Percentiles rank a stretch among this genome's conserved stretches.
Evolutionary conservation across 2,329 filamentous ascomycete species (phyloP).

Genomic region (Alternaria metachromatica): DNA sequence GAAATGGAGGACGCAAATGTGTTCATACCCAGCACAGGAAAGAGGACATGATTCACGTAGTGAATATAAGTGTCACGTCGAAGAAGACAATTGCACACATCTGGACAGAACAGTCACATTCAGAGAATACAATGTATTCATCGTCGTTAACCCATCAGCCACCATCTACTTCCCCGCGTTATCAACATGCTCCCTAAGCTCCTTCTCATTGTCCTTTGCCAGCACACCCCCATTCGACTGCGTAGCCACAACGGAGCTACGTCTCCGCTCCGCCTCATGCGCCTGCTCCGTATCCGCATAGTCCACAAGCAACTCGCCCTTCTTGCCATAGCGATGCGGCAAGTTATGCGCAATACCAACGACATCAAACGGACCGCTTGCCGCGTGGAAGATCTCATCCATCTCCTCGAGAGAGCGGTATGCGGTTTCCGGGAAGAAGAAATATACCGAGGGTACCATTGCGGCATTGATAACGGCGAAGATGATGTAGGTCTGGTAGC

Average conservation of each 20-base stretch:
- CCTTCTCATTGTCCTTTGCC: slow-evolving; percentile 6
- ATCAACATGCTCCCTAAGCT: slow-evolving; percentile 8
- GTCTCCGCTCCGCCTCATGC: slow-evolving; percentile 34
- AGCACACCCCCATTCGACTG: slow-evolving; percentile 5
- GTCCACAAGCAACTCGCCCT: slow-evolving; percentile 62
- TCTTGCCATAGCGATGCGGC: slow-evolving; percentile 64
- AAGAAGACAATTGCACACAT: background rate
- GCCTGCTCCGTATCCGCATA: slow-evolving; percentile 54
- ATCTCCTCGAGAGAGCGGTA: slow-evolving; percentile 51
- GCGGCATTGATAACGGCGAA: slow-evolving; percentile 63
- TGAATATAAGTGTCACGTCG: background rate
- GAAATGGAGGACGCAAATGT: background rate
- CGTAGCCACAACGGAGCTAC: slow-evolving; percentile 35
- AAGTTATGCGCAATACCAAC: slow-evolving; percentile 59
- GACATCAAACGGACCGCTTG: slow-evolving; percentile 56
- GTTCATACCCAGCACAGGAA: background rate
- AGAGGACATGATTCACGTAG: background rate
- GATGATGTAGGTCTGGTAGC: slow-evolving; percentile 63
- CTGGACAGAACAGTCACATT: background rate
- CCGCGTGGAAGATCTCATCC: slow-evolving; percentile 70
- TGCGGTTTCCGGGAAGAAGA: slow-evolving; percentile 68
- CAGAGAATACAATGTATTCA: background rate
- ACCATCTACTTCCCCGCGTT: background rate
- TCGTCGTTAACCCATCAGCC: background rate
- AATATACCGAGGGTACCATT: slow-evolving; percentile 64